Evolutionary conservation across 139 green algal genomes (phyloP), one percentile per base, ranked within the genome.

Genomic region (Axilococcus clingmanii): DNA sequence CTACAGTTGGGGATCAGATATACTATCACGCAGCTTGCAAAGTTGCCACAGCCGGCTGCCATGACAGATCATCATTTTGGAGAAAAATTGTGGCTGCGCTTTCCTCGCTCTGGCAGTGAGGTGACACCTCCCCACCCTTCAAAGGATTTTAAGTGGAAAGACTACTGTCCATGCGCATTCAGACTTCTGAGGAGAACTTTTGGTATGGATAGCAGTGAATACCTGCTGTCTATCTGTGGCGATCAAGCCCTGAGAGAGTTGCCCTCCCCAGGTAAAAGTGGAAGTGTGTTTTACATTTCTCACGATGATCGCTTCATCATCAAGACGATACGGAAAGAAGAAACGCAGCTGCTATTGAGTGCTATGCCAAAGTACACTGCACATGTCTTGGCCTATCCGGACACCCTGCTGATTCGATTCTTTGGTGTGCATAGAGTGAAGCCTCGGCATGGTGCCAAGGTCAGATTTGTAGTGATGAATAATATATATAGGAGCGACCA

Each of bases 401-500:
- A 66, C 48, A 87, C 82, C 4, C 64, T 91, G 32, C 69, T 91
- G 6, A 74, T 75, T 16, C 78, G 76, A 38, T 91, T 91, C 50
- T 87, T 76, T 37, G 82, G 81, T 19, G 52, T 91, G 43, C 76
- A 89, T 68, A 56, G 72, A 22, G 46, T 90, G 24, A 76, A 69
- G 44, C 69, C 74, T 11, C 9, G 50, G 20, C 22, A 35, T 1
- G 71, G 78, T 1, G 32, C 52, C n/a, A 69, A 68, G 74, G 79
- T 93, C 43, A 78, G 91, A 2, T 93, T 97, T 58, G 69, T 97
- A 30, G 88, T 98, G 1, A 96, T 98, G 91, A 74, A 53, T 64
- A 98, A 96, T 68, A 60, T 95, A 16, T 86, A 97, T 52, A 65
- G 68, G 49, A 86, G 78, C 2, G 82, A 94, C 55, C 64, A 94